Evolutionary conservation across 2,329 filamentous ascomycete species (phyloP), one percentile per base, ranked within the genome.

Genomic region (Apiospora kogelbergensis): DNA sequence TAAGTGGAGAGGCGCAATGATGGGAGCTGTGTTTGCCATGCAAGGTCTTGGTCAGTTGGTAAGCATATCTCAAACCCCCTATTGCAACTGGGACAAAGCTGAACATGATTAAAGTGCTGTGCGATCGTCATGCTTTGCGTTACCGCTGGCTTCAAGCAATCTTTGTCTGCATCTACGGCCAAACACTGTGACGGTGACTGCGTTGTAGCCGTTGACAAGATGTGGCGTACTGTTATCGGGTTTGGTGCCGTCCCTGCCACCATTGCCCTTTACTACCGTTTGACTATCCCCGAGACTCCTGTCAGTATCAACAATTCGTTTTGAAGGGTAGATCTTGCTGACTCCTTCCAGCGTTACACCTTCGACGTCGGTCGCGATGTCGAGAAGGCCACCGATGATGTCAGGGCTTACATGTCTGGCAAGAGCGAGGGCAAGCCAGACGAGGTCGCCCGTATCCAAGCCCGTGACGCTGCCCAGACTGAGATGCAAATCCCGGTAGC

Each of bases 241-340:
- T 92, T 95, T 75, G 93, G 93, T 73, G 92, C 91, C 60, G 88
- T 96, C 10, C 93, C 93, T 2, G 93, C 91, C 57, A 93, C 90
- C 78, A 89, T 95, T 71, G 93, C 93, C 24, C 88, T 97, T 22
- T 96, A 96, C 84, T 96, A 90, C 81, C 81, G 82, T 63, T 67
- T 96, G 4, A 96, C 93, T 67, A 95, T 97, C 73, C 93, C 93
- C 30, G 93, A 97, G 82, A 95, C 93, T 42, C 93, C 93, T 67
- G 76, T 78, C 70, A 69, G 76, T 72, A 24, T 22, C 10, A 17
- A 9, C 44, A 7, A 33, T 7, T 22, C n/a, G 22, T 13, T 24
- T n/a, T 20, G 13, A 2, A 13, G 7, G 13, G 40, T 17, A 24
- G n/a, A 33, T 9, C 41, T 7, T 22, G 42, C 33, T 22, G 33